These are phyloP conservation scores for Trichoderma pleuroti DNA, from an alignment of 2,329 filamentous ascomycete genomes.

Conservation along the genomic window DNA sequence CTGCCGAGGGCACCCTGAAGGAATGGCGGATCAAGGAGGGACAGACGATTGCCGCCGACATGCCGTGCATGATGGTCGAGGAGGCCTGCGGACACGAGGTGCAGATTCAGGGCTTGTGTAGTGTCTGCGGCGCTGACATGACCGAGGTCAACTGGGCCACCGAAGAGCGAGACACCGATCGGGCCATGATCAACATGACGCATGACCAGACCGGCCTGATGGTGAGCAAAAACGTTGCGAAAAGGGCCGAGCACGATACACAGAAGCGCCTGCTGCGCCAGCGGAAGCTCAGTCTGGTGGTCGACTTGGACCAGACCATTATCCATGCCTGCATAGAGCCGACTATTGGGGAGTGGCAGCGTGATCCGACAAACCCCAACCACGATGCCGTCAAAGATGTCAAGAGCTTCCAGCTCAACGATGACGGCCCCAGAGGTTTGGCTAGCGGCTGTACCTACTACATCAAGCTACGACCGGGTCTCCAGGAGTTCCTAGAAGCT, in stretches of 20 bases:
- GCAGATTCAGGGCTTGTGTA: slow-evolving; percentile 88
- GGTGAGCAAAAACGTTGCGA: slow-evolving; percentile 78
- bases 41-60: slow-evolving; percentile 58
- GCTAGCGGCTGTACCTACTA: slow-evolving; percentile 87
- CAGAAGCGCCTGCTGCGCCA: slow-evolving; percentile 77
- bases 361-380: slow-evolving; percentile 83
- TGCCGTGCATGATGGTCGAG: slow-evolving; percentile 68
- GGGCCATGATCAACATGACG: slow-evolving; percentile 90
- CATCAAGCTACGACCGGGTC: slow-evolving; percentile 90
- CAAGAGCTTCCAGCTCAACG: slow-evolving; percentile 78
- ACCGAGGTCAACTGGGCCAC: slow-evolving; percentile 83
- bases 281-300: slow-evolving; percentile 86
- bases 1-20: slow-evolving; percentile 73
- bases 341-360: slow-evolving; percentile 93
- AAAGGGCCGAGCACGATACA: slow-evolving; percentile 76
- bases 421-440: slow-evolving; percentile 71
- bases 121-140: slow-evolving; percentile 93
- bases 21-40: slow-evolving; percentile 72
- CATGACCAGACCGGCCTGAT: slow-evolving; percentile 86
- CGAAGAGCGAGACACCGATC: slow-evolving; percentile 71
- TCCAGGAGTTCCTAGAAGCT: slow-evolving; percentile 74
- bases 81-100: slow-evolving; percentile 89
- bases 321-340: slow-evolving; percentile 98
- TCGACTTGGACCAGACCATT: slow-evolving; percentile 96
- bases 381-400: slow-evolving; percentile 88